A percentile compares a stretch with the other conserved stretches of the same genome.
Evolutionary conservation across 2,329 filamentous ascomycete species (phyloP).

Genomic region (Colletotrichum melonis): DNA sequence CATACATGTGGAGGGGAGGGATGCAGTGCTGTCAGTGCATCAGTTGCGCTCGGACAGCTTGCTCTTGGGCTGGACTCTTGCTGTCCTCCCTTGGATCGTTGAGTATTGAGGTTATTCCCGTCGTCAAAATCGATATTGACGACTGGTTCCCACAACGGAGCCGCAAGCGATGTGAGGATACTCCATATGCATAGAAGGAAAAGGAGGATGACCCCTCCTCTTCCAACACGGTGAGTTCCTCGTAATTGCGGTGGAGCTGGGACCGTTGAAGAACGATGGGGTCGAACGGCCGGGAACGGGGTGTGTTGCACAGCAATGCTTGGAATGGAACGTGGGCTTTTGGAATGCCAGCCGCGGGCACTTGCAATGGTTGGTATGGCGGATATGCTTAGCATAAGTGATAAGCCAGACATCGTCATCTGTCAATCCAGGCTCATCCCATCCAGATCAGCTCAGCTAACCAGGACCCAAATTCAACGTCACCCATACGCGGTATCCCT

Average conservation of each 20-base stretch:
- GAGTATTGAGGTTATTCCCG: slow-evolving; percentile 10
- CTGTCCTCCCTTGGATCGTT: neutral
- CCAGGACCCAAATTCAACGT: slow-evolving; percentile 31
- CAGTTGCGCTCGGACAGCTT: slow-evolving; percentile 12
- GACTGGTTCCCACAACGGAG: slow-evolving; percentile 10
- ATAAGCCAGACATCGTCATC: slow-evolving; percentile 26
- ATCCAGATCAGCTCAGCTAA: slow-evolving; percentile 1
- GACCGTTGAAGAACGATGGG: slow-evolving; percentile 32
- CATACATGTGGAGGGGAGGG: neutral
- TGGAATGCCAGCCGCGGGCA: neutral
- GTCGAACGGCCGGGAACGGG: neutral
- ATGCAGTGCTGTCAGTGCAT: slow-evolving; percentile 4
- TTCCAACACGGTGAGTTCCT: neutral
- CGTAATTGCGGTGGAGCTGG: slow-evolving; percentile 22
- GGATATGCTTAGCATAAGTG: slow-evolving; percentile 22
- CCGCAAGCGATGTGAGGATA: slow-evolving; percentile 6
- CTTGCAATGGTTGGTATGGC: neutral
- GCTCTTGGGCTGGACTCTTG: neutral
- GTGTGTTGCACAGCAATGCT: neutral
- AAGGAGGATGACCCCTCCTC: neutral
- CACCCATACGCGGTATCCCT: neutral
- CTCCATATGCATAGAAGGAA: neutral
- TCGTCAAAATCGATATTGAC: neutral
- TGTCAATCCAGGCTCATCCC: slow-evolving; percentile 27
- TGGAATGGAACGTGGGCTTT: neutral